A percentile compares a stretch with the other conserved stretches of the same genome.
Conservation (phyloP, 2,329 filamentous ascomycete species). For the Pleoardoris graminearum region DNA sequence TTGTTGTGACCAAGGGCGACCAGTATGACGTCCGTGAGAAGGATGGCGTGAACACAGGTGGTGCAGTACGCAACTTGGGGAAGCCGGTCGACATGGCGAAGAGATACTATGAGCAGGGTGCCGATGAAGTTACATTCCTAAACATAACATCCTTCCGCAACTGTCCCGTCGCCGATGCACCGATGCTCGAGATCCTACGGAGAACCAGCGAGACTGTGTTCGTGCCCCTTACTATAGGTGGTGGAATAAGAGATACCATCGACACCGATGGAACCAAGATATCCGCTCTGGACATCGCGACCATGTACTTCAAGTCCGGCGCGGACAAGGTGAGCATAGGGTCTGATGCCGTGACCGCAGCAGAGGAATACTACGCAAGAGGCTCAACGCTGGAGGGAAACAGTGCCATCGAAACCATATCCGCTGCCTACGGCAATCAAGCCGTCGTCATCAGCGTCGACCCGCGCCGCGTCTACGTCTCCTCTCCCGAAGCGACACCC, state of each 20-base stretch:
- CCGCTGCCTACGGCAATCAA: constrained; percentile 89
- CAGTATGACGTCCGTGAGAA: constrained; percentile 99
- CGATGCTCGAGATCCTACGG: constrained; percentile 93
- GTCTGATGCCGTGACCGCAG: constrained; percentile 88
- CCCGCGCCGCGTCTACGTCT: constrained; percentile 86
- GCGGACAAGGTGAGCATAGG: constrained; percentile 98
- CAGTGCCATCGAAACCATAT: constrained; percentile 95
- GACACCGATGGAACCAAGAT: constrained; percentile 85
- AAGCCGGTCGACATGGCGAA: constrained; percentile 95
- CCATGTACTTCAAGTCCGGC: constrained; percentile 95
- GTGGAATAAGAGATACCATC: constrained; percentile 89
- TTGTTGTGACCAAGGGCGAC: constrained; percentile 97
- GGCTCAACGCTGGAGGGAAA: constrained; percentile 72
- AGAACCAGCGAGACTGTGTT: constrained; percentile 89
- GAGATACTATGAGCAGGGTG: constrained; percentile 93
- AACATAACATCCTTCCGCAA: constrained; percentile 99
- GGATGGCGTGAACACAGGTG: constrained; percentile 57
- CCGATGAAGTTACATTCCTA: constrained; percentile 95
- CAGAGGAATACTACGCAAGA: constrained; percentile 81
- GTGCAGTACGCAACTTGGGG: constrained; percentile 83
- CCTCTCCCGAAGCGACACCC: constrained; percentile 66
- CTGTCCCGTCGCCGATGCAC: constrained; percentile 86
- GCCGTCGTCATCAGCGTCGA: constrained; percentile 96
- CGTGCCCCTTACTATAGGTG: constrained; percentile 92
- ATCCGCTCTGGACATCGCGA: constrained; percentile 90